phyloP scores from a whole-genome alignment of 495 filamentous ascomycete genomes.

The Penicillium silybi region DNA sequence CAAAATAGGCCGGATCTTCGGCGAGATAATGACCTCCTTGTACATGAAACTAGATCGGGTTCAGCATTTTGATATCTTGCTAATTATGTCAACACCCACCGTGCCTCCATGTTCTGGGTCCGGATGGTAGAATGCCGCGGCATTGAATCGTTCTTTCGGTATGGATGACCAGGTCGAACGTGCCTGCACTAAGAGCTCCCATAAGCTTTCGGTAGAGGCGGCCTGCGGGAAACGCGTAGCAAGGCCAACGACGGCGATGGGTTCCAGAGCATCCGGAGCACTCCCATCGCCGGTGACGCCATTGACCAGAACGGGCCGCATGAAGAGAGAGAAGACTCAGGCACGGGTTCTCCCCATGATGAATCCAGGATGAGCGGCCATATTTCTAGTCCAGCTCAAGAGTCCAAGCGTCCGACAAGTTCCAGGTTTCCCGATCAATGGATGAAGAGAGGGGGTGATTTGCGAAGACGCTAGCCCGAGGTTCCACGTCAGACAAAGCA shows the following conservation, averaged over 20 bases:
- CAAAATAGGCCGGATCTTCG: conserved; percentile 40
- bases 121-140: conserved; percentile 42
- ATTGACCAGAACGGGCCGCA: conserved; percentile 7
- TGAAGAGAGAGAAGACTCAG: conserved; percentile 2
- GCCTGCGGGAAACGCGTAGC: conserved; percentile 52
- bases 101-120: conserved; percentile 28
- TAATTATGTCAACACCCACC: conserved; percentile 8
- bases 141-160: conserved; percentile 53
- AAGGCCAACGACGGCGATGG: conserved; percentile 57
- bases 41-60: conserved; percentile 13
- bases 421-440: background rate
- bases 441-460: background rate
- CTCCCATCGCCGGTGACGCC: background rate
- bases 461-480: background rate
- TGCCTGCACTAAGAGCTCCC: conserved; percentile 41
- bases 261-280: conserved; percentile 22
- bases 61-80: background rate
- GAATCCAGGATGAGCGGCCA: conserved; percentile 1
- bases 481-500: background rate
- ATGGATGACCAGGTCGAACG: conserved; percentile 46
- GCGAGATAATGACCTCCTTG: conserved; percentile 24
- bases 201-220: conserved; percentile 40
- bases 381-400: conserved; percentile 4
- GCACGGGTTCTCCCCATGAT: background rate
- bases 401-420: background rate